Evolutionary conservation across 2,329 filamentous ascomycete genomes (phyloP).

Genomic region (Sordariomycetes sp.): DNA sequence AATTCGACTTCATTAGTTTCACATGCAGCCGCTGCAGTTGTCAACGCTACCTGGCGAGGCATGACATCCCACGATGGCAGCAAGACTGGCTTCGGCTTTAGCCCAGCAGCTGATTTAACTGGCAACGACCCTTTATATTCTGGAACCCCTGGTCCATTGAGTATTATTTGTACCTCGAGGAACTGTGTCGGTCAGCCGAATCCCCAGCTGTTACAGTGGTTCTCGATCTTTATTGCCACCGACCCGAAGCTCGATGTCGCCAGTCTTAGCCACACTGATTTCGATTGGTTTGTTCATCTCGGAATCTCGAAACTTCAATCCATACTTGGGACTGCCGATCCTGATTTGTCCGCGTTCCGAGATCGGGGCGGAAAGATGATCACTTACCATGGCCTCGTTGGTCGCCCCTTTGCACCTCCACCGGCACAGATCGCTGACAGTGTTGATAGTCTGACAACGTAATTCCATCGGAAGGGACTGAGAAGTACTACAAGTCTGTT

Average conservation of each 20-base stretch:
- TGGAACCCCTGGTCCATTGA: not conserved
- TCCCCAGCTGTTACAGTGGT: not conserved
- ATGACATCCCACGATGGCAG: not conserved
- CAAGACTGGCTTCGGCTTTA: constrained; percentile 5
- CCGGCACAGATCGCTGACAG: not conserved
- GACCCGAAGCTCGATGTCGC: constrained; percentile 2
- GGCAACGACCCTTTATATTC: too few relatives aligned
- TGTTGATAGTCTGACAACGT: not conserved
- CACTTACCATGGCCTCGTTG: constrained; percentile 26
- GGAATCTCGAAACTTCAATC: not conserved
- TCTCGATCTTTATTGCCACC: not conserved
- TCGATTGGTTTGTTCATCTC: not conserved
- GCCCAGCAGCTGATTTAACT: too few relatives aligned
- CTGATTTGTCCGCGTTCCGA: constrained; percentile 16
- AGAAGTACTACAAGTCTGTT: constrained; percentile 17
- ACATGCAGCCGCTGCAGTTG: constrained; percentile 7
- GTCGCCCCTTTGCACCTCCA: not conserved
- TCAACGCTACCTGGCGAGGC: constrained; percentile 10
- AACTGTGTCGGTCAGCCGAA: constrained; percentile 1
- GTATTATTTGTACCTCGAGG: not conserved
- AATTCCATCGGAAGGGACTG: constrained; percentile 4
- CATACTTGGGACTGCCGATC: constrained; percentile 14
- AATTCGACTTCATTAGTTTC: constrained; percentile 3
- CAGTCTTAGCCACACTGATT: not conserved
- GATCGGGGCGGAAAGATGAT: constrained; percentile 27